These are phyloP conservation scores for Barnettozyma botsteinii DNA, from an alignment of 805 yeast species.

Conservation along the genomic window DNA sequence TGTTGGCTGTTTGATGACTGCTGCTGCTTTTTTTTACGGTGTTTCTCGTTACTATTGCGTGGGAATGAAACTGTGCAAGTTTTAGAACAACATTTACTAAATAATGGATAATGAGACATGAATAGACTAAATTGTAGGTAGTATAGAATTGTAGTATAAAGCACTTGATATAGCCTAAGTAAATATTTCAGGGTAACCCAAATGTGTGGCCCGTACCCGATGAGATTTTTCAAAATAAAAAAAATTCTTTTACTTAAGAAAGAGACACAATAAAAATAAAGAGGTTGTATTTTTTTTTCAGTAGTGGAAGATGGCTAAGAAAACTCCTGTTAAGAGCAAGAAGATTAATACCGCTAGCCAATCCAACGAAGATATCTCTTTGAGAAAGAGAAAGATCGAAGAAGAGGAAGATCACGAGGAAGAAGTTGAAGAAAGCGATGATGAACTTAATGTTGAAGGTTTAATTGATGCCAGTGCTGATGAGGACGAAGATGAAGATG, in stretches of 20 bases:
- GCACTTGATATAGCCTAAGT: background rate
- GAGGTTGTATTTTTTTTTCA: background rate
- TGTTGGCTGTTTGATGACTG: slow-evolving; percentile 35
- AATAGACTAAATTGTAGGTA: no score
- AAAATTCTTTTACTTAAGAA: no score
- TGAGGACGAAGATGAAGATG: slow-evolving; percentile 10
- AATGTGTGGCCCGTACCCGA: slow-evolving; percentile 1
- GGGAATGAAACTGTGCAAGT: slow-evolving; percentile 35
- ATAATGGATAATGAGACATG: no score
- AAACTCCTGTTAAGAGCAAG: background rate
- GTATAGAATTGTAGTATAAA: no score
- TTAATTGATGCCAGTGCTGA: slow-evolving; percentile 17
- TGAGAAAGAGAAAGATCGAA: slow-evolving; percentile 20
- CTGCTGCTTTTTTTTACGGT: slow-evolving; percentile 34
- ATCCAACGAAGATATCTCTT: background rate
- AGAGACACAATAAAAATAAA: background rate
- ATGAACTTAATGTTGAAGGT: slow-evolving; percentile 5
- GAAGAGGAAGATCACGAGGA: slow-evolving; percentile 12
- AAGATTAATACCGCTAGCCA: background rate
- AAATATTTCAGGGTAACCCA: no score
- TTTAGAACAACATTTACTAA: no score
- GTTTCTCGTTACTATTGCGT: slow-evolving; percentile 38
- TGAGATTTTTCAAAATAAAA: slow-evolving; percentile 1
- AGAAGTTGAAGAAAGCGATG: slow-evolving; percentile 13
- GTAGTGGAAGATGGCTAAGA: background rate